Conservation (phyloP, 306 rosid species). For the Fagus sylvatica region DNA sequence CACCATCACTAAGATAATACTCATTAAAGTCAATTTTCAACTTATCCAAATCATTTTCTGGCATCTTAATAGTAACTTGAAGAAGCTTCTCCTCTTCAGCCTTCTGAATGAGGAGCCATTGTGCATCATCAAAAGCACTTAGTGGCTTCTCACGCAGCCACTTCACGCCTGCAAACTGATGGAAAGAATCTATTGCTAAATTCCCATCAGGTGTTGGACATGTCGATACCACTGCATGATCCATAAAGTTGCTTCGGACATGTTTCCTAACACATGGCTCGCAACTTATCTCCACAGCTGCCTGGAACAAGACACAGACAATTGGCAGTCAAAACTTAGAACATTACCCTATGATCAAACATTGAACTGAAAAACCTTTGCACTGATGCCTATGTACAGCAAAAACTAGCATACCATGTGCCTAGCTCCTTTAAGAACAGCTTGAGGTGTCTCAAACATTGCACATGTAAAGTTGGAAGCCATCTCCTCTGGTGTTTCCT, state of each 20-base stretch:
- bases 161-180: slow-evolving; percentile 83
- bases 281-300: slow-evolving; percentile 97
- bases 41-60: slow-evolving; percentile 70
- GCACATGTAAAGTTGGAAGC: slow-evolving; percentile 91
- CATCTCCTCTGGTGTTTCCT: slow-evolving; percentile 97
- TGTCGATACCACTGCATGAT: slow-evolving; percentile 79
- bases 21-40: slow-evolving; percentile 78
- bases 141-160: slow-evolving; percentile 94
- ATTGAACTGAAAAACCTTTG: slow-evolving; percentile 5
- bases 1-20: slow-evolving; percentile 92
- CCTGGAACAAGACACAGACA: slow-evolving; percentile 53
- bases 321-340: slow-evolving; percentile 1
- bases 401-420: slow-evolving; percentile 68
- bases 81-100: slow-evolving; percentile 96
- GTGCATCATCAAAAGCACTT: slow-evolving; percentile 81
- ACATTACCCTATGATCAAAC: slow-evolving; percentile 5
- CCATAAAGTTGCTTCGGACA: slow-evolving; percentile 87
- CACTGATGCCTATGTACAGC: slow-evolving; percentile 1
- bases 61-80: slow-evolving; percentile 86
- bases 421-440: slow-evolving; percentile 91
- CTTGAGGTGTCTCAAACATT: slow-evolving; percentile 83
- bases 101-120: slow-evolving; percentile 96
- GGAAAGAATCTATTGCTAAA: slow-evolving; percentile 76
- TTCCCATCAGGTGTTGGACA: slow-evolving; percentile 83
- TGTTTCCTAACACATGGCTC: slow-evolving; percentile 94